Conservation (phyloP, 1,284 basidiomycete species). For the Sutorius eximius region DNA sequence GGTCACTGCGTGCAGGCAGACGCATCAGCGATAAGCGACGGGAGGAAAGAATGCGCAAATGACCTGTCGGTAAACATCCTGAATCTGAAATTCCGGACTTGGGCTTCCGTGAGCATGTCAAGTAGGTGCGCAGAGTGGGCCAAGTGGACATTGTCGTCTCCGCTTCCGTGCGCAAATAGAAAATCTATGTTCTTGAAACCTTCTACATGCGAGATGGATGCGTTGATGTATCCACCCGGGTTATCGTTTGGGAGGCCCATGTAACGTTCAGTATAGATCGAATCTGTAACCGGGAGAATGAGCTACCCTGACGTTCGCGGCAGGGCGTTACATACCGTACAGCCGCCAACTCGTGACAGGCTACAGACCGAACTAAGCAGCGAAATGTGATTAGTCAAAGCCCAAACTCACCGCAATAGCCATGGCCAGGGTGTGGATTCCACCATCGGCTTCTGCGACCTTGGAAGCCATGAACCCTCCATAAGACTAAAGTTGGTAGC, state of each 20-base stretch:
- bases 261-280: conserved; percentile 95
- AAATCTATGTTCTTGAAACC: conserved; percentile 81
- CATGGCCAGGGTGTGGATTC: conserved; percentile 87
- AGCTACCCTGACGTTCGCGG: not conserved
- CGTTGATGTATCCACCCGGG: conserved; percentile 78
- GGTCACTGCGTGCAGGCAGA: conserved; percentile 56
- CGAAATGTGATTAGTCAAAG: not conserved
- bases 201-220: conserved; percentile 82
- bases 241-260: conserved; percentile 85
- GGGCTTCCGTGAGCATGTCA: conserved; percentile 83
- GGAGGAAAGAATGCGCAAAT: conserved; percentile 22
- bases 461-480: conserved; percentile 94
- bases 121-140: conserved; percentile 88
- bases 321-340: conserved; percentile 59
- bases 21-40: conserved; percentile 12
- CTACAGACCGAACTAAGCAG: conserved; percentile 37
- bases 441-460: conserved; percentile 82
- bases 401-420: conserved; percentile 72
- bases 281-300: conserved; percentile 50
- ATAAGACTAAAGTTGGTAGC: conserved; percentile 61
- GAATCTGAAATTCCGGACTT: conserved; percentile 82
- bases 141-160: conserved; percentile 94
- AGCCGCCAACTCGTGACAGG: conserved; percentile 85
- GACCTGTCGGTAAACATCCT: conserved; percentile 96
- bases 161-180: conserved; percentile 88